Conservation (phyloP, 2,329 filamentous ascomycete genomes). For the Monosporascus sp. region DNA sequence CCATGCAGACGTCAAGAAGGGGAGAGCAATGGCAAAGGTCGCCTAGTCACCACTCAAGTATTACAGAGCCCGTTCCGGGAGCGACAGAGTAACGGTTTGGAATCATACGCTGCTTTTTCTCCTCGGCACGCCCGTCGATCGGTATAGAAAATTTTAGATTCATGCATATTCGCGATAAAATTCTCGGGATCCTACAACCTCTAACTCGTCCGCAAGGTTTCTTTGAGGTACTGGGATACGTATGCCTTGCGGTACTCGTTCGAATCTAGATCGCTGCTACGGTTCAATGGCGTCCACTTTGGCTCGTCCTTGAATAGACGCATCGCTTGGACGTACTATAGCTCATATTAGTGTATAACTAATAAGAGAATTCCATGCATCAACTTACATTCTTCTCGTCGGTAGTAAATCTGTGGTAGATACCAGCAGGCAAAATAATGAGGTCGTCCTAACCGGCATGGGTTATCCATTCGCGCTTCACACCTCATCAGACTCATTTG, state of each 20-base stretch:
- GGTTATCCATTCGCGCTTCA: not conserved
- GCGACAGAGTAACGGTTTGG: too few relatives aligned
- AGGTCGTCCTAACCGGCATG: constrained; percentile 57
- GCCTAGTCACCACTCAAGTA: too few relatives aligned
- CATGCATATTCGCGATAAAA: too few relatives aligned
- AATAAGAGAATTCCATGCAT: not conserved
- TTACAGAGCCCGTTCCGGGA: too few relatives aligned
- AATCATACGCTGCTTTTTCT: too few relatives aligned
- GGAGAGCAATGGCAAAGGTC: too few relatives aligned
- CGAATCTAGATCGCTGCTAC: constrained; percentile 67
- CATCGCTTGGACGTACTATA: constrained; percentile 90
- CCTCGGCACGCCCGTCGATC: too few relatives aligned
- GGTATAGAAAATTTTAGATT: too few relatives aligned
- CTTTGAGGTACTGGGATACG: constrained; percentile 42
- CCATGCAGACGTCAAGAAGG: too few relatives aligned
- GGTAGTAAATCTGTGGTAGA: constrained; percentile 97
- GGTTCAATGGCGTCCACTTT: constrained; percentile 94
- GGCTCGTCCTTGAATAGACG: constrained; percentile 96
- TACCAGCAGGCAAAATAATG: constrained; percentile 88
- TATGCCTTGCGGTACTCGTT: constrained; percentile 81
- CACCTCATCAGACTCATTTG: not conserved
- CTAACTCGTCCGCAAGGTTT: not conserved
- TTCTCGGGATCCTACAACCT: too few relatives aligned
- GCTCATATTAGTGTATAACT: not conserved
- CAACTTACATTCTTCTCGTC: constrained; percentile 79